Evolutionary conservation across 257 asterid species (phyloP).

Genomic region (Scutellaria minor): DNA sequence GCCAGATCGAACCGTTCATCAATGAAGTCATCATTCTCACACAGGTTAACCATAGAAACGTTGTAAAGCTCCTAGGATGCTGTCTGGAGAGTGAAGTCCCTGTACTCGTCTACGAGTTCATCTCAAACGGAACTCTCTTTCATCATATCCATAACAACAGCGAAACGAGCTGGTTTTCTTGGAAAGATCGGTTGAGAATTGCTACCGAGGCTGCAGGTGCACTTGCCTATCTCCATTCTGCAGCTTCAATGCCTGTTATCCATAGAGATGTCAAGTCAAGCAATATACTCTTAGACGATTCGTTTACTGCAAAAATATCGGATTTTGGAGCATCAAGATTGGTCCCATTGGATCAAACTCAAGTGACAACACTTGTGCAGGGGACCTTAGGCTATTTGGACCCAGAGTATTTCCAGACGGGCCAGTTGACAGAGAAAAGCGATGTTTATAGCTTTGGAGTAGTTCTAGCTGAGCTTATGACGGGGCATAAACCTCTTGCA

Average conservation of each 20-base stretch:
- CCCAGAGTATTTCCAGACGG: constrained; percentile 54
- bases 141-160: constrained; percentile 36
- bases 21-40: constrained; percentile 38
- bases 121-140: constrained; percentile 34
- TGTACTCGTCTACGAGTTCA: constrained; percentile 34
- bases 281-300: constrained; percentile 33
- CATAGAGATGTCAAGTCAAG: constrained; percentile 35
- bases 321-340: constrained; percentile 69
- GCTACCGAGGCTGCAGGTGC: constrained; percentile 41
- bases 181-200: constrained; percentile 35
- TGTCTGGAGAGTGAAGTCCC: constrained; percentile 43
- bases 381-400: constrained; percentile 60
- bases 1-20: constrained; percentile 35
- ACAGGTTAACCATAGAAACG: constrained; percentile 36
- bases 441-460: constrained; percentile 44
- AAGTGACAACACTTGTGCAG: constrained; percentile 57
- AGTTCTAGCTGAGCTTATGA: constrained; percentile 43
- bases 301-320: constrained; percentile 44
- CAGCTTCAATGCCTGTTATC: constrained; percentile 28
- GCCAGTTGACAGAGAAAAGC: constrained; percentile 56
- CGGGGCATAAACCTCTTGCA: constrained; percentile 36
- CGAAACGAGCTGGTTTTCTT: constrained; percentile 30
- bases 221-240: constrained; percentile 35
- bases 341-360: constrained; percentile 55
- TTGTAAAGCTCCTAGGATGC: constrained; percentile 39